Conservation (phyloP, 805 yeast species). For the Saccharomycopsis sp. region DNA sequence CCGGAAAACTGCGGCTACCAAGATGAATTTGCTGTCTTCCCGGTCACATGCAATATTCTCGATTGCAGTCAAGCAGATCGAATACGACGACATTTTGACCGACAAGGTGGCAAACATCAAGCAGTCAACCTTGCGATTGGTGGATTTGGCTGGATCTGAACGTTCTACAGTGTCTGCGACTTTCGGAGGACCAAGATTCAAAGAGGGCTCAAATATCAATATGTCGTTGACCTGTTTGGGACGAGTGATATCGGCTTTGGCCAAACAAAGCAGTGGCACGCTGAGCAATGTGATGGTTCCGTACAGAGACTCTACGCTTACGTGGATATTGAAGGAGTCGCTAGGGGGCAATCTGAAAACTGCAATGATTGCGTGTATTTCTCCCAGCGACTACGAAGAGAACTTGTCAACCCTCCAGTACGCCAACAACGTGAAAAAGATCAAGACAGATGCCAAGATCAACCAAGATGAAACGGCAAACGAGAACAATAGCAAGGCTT, state of each 20-base stretch:
- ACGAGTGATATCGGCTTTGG: constrained; percentile 49
- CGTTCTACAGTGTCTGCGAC: constrained; percentile 58
- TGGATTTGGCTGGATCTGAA: constrained; percentile 83
- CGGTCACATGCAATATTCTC: constrained; percentile 80
- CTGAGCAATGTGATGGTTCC: constrained; percentile 37
- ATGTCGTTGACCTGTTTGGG: constrained; percentile 75
- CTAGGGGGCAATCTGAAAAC: constrained; percentile 86
- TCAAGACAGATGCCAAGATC: constrained; percentile 52
- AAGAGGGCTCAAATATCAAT: constrained; percentile 74
- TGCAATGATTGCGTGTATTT: constrained; percentile 77
- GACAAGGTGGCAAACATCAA: constrained; percentile 42
- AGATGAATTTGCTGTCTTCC: constrained; percentile 65
- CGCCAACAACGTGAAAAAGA: constrained; percentile 69
- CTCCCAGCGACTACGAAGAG: constrained; percentile 76
- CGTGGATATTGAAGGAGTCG: constrained; percentile 69
- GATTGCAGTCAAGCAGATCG: constrained; percentile 53
- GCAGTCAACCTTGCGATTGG: constrained; percentile 57
- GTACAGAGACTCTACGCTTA: constrained; percentile 66
- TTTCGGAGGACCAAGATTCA: constrained; percentile 45
- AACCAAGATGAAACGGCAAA: constrained; percentile 37
- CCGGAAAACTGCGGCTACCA: constrained; percentile 67
- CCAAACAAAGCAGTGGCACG: constrained; percentile 29
- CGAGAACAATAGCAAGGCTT: constrained; percentile 29
- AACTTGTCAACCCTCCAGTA: constrained; percentile 69
- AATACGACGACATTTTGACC: constrained; percentile 26